Evolutionary conservation across 2,329 filamentous ascomycete genomes (phyloP), one percentile per base, ranked within the genome.

Genomic region (Beauveria australis): DNA sequence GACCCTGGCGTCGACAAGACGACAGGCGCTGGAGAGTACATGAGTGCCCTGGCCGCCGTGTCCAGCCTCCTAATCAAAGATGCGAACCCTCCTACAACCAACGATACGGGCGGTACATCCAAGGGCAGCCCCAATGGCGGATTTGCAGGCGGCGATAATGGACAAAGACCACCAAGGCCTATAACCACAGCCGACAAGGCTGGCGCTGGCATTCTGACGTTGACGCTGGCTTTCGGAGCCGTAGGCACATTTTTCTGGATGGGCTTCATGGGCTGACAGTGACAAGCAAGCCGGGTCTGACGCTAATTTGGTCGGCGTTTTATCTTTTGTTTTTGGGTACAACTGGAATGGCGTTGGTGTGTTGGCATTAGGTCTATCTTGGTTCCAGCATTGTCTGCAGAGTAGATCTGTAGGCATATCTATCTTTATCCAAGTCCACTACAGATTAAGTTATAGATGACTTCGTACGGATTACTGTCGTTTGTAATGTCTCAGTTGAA

Each of bases 41-140:
- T 85, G 74, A 79, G 78, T 60, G 81, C 78, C 0, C 70, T 84
- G 24, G 77, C 77, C 22, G 76, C 82, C 9, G 76, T 84, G n/a
- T 78, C 77, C 8, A 76, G 75, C 1, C 76, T 79, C 3, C 68
- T 84, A 28, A 72, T 81, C 37, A 65, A 67, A 14, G 64, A 68
- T 3, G 71, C 72, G 6, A 69, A 72, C 9, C 62, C 68, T 0
- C 76, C 78, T 0, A 68, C 76, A 4, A 79, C 78, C 0, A 74
- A 74, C 2, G n/a, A 59, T 0, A 78, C 76, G 1, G 82, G 81
- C 43, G 82, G 82, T 49, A 82, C 75, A 0, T 75, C 73, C 33
- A 63, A 65, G 51, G 75, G 75, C 7, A 67, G 76, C 49, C 67
- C 69, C 12, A 72, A 73, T 53, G 74, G 74, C 5, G 72, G 70